Evolutionary conservation across 1,284 basidiomycete species (phyloP).

Genomic region (Agaricales sp.): DNA sequence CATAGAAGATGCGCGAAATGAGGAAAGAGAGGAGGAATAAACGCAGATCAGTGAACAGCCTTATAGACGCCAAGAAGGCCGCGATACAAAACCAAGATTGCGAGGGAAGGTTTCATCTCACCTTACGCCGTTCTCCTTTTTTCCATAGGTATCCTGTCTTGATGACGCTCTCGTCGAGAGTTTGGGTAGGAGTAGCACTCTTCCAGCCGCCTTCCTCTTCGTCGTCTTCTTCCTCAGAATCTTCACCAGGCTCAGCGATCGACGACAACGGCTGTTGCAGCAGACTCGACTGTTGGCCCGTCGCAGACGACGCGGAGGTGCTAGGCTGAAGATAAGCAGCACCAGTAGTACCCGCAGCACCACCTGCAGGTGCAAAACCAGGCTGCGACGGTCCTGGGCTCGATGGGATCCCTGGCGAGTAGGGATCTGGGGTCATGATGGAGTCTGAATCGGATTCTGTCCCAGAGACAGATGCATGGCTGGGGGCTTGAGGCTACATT

Average conservation of each 20-base stretch:
- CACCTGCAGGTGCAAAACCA: slow-evolving; percentile 8
- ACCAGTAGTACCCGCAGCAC: slow-evolving; percentile 7
- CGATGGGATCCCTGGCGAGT: no score
- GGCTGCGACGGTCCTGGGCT: no score
- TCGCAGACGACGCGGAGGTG: slow-evolving; percentile 16
- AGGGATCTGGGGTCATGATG: slow-evolving; percentile 46
- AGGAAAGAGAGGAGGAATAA: slow-evolving; percentile 7
- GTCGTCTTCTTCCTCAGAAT: slow-evolving; percentile 67
- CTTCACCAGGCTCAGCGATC: slow-evolving; percentile 71
- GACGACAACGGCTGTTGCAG: slow-evolving; percentile 48
- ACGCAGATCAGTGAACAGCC: background rate
- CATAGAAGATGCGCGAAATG: slow-evolving; percentile 10
- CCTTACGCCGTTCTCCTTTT: slow-evolving; percentile 95
- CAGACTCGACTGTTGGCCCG: slow-evolving; percentile 22
- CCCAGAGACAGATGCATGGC: slow-evolving; percentile 40
- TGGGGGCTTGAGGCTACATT: background rate
- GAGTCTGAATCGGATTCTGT: slow-evolving; percentile 82
- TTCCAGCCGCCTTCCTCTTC: slow-evolving; percentile 55
- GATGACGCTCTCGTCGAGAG: slow-evolving; percentile 59
- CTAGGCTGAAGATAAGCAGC: slow-evolving; percentile 2
- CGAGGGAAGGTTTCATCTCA: slow-evolving; percentile 26
- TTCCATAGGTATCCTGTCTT: slow-evolving; percentile 92
- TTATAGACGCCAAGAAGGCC: no score
- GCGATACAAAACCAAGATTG: no score
- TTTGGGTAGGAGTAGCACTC: slow-evolving; percentile 26